Base-by-base conservation (phyloP, 768 basidiomycete species). In the Gyrodon lividus region DNA sequence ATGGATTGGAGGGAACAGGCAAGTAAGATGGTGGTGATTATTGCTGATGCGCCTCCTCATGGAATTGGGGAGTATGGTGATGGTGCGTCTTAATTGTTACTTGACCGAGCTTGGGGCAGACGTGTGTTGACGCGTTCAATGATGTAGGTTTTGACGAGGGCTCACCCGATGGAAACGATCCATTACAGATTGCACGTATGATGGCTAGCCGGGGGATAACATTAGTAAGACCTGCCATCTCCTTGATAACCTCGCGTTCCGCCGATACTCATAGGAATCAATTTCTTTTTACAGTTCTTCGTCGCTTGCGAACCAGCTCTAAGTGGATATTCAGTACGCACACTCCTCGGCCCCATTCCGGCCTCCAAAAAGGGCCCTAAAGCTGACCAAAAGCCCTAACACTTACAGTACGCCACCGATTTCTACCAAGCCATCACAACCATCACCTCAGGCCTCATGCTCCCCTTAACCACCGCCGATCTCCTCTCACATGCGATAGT, bases 271-370 rank as follows among this genome's bases (percentile, higher is more conserved):
- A 37, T 14, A 5, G 55, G 46, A 33, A 53, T 20, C 22, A 48
- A 35, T 54, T 52, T 38, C 54, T 52, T 38, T 50, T 35, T 52
- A 6, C 68, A 97, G 93, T 98, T 98, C 74, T 94, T 97, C 68
- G 96, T 98, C n/a, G 96, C 96, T 24, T 98, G 96, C 72, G 96
- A 98, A 70, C 95, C 96, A 50, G 94, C 92, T 5, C 77, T 96
- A 53, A 93, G 91, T 57, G 92, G 92, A 39, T 96, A 96, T 64
- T 89, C 87, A 51, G 90, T 92, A 60, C 64, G 86, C 66, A 14
- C 26, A 22, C 41, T 19, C 57, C 57, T 61, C 30, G 51, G 28
- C 59, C 58, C 65, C 23, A 40, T 23, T 24, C 13, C 35, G 14
- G 16, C 33, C 33, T 10, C 16, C 33, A 9, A 19, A 46, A 24